Percentiles rank a stretch among this genome's conserved stretches.
Evolutionary conservation across 2,329 filamentous ascomycete genomes (phyloP).

Genomic region (Venturia pyrina): DNA sequence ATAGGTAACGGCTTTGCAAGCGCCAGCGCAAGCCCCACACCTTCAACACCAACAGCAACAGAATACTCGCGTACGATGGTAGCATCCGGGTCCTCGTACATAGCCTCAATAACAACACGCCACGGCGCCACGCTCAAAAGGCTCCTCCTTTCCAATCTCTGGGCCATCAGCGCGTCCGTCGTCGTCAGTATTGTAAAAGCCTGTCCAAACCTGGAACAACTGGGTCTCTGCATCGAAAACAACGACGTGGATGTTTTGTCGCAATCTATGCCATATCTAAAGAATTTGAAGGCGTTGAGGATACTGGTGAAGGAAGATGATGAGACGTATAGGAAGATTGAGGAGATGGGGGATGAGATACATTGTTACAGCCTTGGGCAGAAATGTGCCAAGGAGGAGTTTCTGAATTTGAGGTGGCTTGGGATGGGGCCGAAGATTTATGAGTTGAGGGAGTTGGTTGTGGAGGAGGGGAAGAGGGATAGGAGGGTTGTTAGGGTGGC

Average conservation of each 20-base stretch:
- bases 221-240: slow-evolving; percentile 47
- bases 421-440: slow-evolving; percentile 31
- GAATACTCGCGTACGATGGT: slow-evolving; percentile 20
- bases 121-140: slow-evolving; percentile 45
- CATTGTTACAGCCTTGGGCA: slow-evolving; percentile 23
- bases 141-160: slow-evolving; percentile 46
- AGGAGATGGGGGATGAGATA: slow-evolving; percentile 22
- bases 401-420: slow-evolving; percentile 26
- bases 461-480: slow-evolving; percentile 17
- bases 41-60: slow-evolving; percentile 21
- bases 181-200: slow-evolving; percentile 42
- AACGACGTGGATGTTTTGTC: slow-evolving; percentile 31
- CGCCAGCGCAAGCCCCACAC: slow-evolving; percentile 21
- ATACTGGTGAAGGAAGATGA: slow-evolving; percentile 25
- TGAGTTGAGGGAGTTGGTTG: slow-evolving; percentile 24
- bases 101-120: slow-evolving; percentile 40
- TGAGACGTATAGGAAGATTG: slow-evolving; percentile 10
- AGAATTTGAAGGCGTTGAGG: slow-evolving; percentile 31
- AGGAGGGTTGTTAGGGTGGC: slow-evolving; percentile 23
- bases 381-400: slow-evolving; percentile 26
- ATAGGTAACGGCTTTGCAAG: background rate
- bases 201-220: slow-evolving; percentile 49
- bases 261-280: slow-evolving; percentile 26
- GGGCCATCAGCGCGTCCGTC: slow-evolving; percentile 40
- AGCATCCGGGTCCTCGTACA: slow-evolving; percentile 35